Base-by-base conservation (phyloP, 345 rosid species). In the Linum usitatissimum region DNA sequence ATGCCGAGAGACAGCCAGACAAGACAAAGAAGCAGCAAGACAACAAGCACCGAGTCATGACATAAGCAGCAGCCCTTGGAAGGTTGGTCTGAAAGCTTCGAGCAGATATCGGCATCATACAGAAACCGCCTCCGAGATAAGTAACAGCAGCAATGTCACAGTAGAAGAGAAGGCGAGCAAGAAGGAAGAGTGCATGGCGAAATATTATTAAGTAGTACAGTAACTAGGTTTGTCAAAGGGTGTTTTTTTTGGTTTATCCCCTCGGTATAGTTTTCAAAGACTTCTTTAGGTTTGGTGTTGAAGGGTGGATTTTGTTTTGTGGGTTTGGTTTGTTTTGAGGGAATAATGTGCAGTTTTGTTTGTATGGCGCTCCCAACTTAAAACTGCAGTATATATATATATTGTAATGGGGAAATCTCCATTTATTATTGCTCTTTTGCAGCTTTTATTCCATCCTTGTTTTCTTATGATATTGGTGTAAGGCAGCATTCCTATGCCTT, bases 341-440 rank as follows among this genome's bases (percentile, higher is more conserved):
- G 59, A 81, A 81, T 74, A 76, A 73, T 82, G 85, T 80, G 80
- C 80, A 79, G 87, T 70, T 74, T 60, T 68, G 62, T 60, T 58
- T 65, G 49, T 59, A 63, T 1, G 53, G 68, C 56, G 30, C 53
- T 56, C 56, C 51, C 51, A 45, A 45, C 51, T 45, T 45, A 10
- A 23, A 45, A 18, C 40, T 57, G 62, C 55, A 64, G 54, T 57
- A 42, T 18, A 21, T 34, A 4, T 34, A 34, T 45, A 45, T 45
- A 45, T 45, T 15, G 51, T 45, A 45, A 45, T 45, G 51, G 66
- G 70, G 9, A 30, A 45, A 63, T 1, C 18, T 61, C 49, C 1
- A 15, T 60, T 65, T 39, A 19, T 6, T 12, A 23, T 23, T 23
- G 28, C 28, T 23, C 28, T n/a, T 59, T 64, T 36, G n/a, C 34